Evolutionary conservation across 2,329 filamentous ascomycete species (phyloP).

Genomic region (Whalleya microplaca): DNA sequence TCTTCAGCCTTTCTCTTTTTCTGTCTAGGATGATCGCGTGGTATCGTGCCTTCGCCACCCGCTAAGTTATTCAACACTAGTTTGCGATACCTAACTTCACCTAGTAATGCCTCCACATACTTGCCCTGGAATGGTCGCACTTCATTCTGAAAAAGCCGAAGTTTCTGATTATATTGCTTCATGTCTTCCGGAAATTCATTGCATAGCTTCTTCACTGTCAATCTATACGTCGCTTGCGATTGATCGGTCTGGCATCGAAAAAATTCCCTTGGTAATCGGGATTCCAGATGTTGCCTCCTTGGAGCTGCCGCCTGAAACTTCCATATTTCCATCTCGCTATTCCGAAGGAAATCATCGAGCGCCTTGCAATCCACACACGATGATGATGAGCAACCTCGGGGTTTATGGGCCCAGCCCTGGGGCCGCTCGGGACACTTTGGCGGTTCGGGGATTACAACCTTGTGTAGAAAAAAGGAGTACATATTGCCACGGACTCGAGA

Average conservation of each 20-base stretch:
- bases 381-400: not conserved
- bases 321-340: not conserved
- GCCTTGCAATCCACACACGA: constrained; percentile 4
- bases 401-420: constrained; percentile 6
- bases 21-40: not conserved
- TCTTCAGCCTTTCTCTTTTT: constrained; percentile 13
- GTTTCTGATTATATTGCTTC: not conserved
- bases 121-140: constrained; percentile 6
- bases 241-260: not conserved
- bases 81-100: constrained; percentile 13
- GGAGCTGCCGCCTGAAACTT: not conserved
- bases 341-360: constrained; percentile 9
- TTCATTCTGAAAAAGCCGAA: not conserved
- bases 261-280: not conserved
- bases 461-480: constrained; percentile 8
- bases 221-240: not conserved
- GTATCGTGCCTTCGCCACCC: not conserved
- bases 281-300: constrained; percentile 2
- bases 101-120: constrained; percentile 13
- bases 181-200: constrained; percentile 8
- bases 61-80: constrained; percentile 7
- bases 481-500: constrained; percentile 1
- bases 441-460: not conserved
- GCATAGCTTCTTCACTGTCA: constrained; percentile 13
- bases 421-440: constrained; percentile 5